Base-by-base conservation (phyloP, 2,329 filamentous ascomycete species). In the Penicillium thymicola region DNA sequence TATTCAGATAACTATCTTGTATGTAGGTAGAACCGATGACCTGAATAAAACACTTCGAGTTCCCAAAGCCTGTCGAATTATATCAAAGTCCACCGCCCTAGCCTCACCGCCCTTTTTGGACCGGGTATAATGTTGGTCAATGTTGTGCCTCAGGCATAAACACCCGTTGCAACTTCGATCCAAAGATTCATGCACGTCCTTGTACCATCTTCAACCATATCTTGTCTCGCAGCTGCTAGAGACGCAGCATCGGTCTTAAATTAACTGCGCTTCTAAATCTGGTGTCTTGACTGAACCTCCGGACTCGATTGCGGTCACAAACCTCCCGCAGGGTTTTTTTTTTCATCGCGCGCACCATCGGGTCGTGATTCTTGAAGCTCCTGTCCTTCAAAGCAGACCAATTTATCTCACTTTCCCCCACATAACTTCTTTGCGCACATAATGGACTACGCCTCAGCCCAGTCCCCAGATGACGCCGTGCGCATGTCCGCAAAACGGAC, bases 401-500 rank as follows among this genome's bases (percentile, higher is more conserved):
- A 40, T 40, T 8, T 16, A 45, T 21, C 16, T 37, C 25, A 13
- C 25, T 13, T 14, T 23, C 11, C 32, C 25, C 25, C 11, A 34
- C 9, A 47, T 4, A 9, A 18, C 8, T 11, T 13, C 52, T 18
- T n/a, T 7, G 23, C 50, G 28, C 42, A 42, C 30, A 69, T 27
- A 51, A 75, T 74, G 72, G 71, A 72, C 42, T 59, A 67, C n/a
- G 41, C 65, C 13, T 59, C 68, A n/a, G 65, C 68, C 6, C 65
- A 67, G 32, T 63, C 65, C 4, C 65, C 69, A 18, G 72, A 75
- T 16, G 69, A 76, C 50, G 70, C 74, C 46, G 74, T 76, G 49
- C 75, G 73, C 62, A 65, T 59, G 9, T 77, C 77, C 21, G 70
- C 75, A 18, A 79, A 79, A 67, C 72, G 76, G 18, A 79, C 78